These are phyloP conservation scores for Candolleomyces eurysporus DNA, from an alignment of 768 basidiomycete species.

Conservation along the genomic window DNA sequence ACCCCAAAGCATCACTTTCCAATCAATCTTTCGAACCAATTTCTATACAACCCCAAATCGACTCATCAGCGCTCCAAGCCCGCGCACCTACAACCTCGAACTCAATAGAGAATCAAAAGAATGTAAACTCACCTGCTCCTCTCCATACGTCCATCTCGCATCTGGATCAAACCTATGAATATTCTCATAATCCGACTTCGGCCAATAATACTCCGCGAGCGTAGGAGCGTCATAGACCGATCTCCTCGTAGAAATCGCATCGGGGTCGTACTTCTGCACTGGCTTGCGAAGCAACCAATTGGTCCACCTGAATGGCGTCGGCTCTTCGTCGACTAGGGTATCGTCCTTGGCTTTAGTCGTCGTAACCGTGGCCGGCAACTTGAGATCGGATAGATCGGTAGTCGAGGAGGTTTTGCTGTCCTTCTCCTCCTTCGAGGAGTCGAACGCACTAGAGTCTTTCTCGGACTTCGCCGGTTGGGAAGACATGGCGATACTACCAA, in stretches of 20 bases:
- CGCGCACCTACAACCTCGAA: neutral
- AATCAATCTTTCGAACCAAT: slow-evolving; percentile 56
- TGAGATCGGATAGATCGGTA: too few relatives aligned
- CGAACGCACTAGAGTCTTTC: too few relatives aligned
- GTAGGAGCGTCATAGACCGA: slow-evolving; percentile 53
- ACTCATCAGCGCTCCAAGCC: neutral
- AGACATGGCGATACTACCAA: too few relatives aligned
- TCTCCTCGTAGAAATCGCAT: slow-evolving; percentile 44
- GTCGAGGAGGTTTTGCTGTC: too few relatives aligned
- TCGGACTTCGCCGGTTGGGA: too few relatives aligned
- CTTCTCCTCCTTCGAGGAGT: too few relatives aligned
- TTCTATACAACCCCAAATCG: slow-evolving; percentile 1
- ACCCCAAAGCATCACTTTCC: slow-evolving; percentile 56
- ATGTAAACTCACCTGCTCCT: slow-evolving; percentile 38
- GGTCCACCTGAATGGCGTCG: slow-evolving; percentile 32
- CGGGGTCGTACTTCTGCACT: slow-evolving; percentile 25
- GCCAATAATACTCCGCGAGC: slow-evolving; percentile 45
- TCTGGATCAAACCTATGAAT: slow-evolving; percentile 53
- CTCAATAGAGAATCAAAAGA: neutral
- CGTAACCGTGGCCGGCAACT: too few relatives aligned
- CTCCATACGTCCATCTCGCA: slow-evolving; percentile 58
- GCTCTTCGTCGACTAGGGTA: slow-evolving; percentile 35
- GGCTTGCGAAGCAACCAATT: slow-evolving; percentile 28
- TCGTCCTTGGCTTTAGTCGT: slow-evolving; percentile 10
- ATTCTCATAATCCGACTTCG: slow-evolving; percentile 52